These are phyloP conservation scores for Pseudocercospora musae DNA, from an alignment of 2,329 filamentous ascomycete genomes.

Conservation along the genomic window DNA sequence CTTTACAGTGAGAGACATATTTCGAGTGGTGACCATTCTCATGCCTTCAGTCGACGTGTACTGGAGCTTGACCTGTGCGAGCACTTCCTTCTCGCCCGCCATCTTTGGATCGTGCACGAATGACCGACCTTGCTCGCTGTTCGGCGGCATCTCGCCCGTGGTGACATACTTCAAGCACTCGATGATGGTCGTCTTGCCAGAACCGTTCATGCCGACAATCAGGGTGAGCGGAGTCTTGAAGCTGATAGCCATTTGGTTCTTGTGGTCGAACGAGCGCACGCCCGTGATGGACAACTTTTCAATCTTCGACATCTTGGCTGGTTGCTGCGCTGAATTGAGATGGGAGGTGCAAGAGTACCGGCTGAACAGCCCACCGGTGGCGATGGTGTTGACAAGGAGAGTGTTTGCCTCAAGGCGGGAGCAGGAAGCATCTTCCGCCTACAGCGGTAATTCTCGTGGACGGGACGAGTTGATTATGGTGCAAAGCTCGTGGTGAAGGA, in stretches of 20 bases:
- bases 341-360: background rate
- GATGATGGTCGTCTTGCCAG: slow-evolving; percentile 98
- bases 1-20: slow-evolving; percentile 80
- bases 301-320: slow-evolving; percentile 58
- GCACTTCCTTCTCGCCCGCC: slow-evolving; percentile 78
- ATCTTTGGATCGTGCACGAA: slow-evolving; percentile 98
- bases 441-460: no score
- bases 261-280: slow-evolving; percentile 81
- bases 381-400: background rate
- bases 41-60: slow-evolving; percentile 77
- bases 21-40: slow-evolving; percentile 79
- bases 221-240: slow-evolving; percentile 90
- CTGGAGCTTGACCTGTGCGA: slow-evolving; percentile 86
- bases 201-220: slow-evolving; percentile 96
- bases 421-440: background rate
- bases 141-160: slow-evolving; percentile 87
- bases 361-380: background rate
- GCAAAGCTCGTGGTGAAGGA: no score
- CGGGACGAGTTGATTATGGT: no score
- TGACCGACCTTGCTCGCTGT: slow-evolving; percentile 78
- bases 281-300: slow-evolving; percentile 86
- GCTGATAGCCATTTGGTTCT: slow-evolving; percentile 70
- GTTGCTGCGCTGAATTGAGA: background rate
- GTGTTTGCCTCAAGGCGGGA: background rate
- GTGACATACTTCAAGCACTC: slow-evolving; percentile 98